Base-by-base conservation (phyloP, 345 rosid genomes). In the Eucalyptus sp. region DNA sequence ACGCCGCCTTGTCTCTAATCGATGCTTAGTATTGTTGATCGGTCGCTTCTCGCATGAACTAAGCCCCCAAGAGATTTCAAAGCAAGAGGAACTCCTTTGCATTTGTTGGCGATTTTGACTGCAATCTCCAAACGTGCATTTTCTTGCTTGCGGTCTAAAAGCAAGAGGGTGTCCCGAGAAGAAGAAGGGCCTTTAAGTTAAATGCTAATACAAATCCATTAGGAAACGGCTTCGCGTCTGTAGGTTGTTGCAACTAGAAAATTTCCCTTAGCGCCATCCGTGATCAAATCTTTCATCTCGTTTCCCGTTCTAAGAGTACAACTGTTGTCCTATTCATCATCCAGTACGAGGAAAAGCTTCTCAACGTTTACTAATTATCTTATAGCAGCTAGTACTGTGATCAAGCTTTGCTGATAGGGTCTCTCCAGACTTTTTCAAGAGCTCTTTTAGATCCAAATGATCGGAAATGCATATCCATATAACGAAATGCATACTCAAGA, bases 171-270 rank as follows among this genome's bases (percentile, higher is more conserved):
- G 17, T 29, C 68, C 68, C 15, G 54, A 51, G 54, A 62, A 62
- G 33, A 33, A 33, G 33, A 3, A 54, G 68, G 17, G 13, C 68
- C 27, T 62, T 62, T 1, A 62, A 62, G 0, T 12, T 2, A 0
- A 62, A 62, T 29, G 68, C 68, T 0, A 27, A 29, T 62, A 13
- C 15, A 62, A 62, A 62, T 13, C 33, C 68, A 62, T 29, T 62
- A 62, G 68, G 68, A 13, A 29, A 62, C 33, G 17, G 16, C 31
- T 62, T 62, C 5, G 33, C 27, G 2, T 11, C 33, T 29, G 17
- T 7, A 27, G 31, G 16, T 27, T 27, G 68, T 27, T 8, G 33
- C 33, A 62, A 5, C 68, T 60, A 62, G 68, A 62, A 29, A 62
- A 29, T 29, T 62, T 29, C 33, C 33, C 68, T 62, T 29, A 12